Conservation (phyloP, 208 protist species). For the Wallacemonas sp. region DNA sequence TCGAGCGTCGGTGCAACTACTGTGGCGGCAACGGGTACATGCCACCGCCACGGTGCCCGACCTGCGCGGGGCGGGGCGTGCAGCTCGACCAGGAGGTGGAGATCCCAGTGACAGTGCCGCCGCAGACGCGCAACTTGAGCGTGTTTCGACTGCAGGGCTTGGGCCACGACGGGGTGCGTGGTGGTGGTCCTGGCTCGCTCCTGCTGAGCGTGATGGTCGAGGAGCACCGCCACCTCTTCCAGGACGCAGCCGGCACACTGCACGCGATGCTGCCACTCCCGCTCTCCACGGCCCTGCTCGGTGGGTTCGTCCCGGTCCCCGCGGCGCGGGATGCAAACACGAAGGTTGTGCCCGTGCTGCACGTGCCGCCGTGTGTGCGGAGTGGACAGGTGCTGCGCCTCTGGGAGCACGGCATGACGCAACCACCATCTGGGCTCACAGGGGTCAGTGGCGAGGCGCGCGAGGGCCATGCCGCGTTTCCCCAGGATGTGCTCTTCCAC, state of each 20-base stretch:
- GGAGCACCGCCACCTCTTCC: constrained; percentile 77
- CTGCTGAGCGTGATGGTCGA: constrained; percentile 74
- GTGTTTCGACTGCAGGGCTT: constrained; percentile 56
- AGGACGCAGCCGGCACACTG: constrained; percentile 39
- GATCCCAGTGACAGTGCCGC: constrained; percentile 41
- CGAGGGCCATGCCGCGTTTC: constrained; percentile 4
- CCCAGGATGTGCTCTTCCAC: constrained; percentile 47
- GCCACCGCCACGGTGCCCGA: constrained; percentile 55
- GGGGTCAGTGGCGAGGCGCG: too few relatives aligned
- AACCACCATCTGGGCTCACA: neutral
- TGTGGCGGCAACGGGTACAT: constrained; percentile 74
- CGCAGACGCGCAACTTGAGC: constrained; percentile 32
- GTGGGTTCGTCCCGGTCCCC: constrained; percentile 67
- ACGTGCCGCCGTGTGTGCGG: constrained; percentile 72
- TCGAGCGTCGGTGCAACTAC: constrained; percentile 78
- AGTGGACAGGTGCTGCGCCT: constrained; percentile 67
- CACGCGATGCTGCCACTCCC: constrained; percentile 82
- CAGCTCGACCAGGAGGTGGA: constrained; percentile 23
- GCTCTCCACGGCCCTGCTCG: constrained; percentile 74
- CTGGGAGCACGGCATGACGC: constrained; percentile 32
- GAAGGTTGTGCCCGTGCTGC: constrained; percentile 21
- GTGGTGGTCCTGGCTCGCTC: constrained; percentile 71
- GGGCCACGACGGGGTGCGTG: constrained; percentile 83
- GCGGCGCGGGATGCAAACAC: neutral
- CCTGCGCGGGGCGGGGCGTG: constrained; percentile 70